Conservation (phyloP, 129 eudicot genomes). For the Helianthus tuberosus region DNA sequence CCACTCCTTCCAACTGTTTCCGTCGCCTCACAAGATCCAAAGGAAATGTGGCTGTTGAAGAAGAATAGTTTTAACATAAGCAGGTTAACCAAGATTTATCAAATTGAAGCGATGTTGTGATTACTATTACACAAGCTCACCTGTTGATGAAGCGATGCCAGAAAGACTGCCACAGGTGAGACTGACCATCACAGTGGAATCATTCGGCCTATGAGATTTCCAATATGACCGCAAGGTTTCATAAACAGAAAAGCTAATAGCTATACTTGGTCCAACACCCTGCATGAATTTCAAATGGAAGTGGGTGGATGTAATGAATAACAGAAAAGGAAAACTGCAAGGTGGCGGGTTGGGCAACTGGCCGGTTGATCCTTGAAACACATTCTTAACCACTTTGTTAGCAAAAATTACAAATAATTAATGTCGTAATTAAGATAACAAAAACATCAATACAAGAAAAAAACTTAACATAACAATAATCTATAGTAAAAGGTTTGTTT, state of each 20-base stretch:
- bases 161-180: constrained; percentile 91
- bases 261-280: constrained; percentile 97
- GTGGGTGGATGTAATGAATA: not conserved
- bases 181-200: constrained; percentile 70
- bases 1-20: constrained; percentile 4
- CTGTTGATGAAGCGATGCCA: constrained; percentile 89
- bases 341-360: not conserved
- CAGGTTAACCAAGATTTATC: not conserved
- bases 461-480: not conserved
- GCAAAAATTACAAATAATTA: not conserved
- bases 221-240: constrained; percentile 68
- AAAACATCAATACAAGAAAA: not conserved
- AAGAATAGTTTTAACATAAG: not conserved
- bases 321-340: not conserved
- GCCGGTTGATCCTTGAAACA: not conserved
- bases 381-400: not conserved
- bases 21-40: constrained; percentile 43
- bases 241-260: constrained; percentile 89
- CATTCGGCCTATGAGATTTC: constrained; percentile 76
- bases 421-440: not conserved
- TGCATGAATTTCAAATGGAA: constrained; percentile 33
- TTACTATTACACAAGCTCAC: constrained; percentile 27
- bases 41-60: constrained; percentile 1
- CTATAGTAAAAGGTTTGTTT: not conserved
- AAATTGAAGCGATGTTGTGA: not conserved